Evolutionary conservation across 192 early-diverging fungal species (phyloP).

Genomic region (Linnemannia schmuckeri): DNA sequence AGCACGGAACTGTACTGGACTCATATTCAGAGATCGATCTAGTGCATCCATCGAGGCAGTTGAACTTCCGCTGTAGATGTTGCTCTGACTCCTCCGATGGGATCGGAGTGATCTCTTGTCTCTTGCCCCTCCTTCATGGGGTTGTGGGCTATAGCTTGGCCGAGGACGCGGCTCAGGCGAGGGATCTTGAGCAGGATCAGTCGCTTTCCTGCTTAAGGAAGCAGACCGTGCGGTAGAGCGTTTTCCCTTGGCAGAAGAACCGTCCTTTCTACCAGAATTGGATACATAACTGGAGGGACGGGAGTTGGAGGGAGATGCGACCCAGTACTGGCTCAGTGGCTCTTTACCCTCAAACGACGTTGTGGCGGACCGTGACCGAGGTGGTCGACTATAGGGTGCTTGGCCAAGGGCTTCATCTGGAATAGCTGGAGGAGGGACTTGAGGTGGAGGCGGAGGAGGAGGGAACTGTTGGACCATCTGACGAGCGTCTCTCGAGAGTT

Average conservation of each 20-base stretch:
- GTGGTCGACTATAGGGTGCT: neutral
- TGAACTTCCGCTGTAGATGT: neutral
- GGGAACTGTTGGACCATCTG: slow-evolving; percentile 16
- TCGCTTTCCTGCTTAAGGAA: neutral
- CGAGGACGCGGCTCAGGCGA: neutral
- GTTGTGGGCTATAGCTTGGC: neutral
- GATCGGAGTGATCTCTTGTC: neutral
- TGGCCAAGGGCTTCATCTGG: neutral
- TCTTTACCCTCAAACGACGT: slow-evolving; percentile 7
- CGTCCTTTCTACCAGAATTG: neutral
- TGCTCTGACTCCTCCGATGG: slow-evolving; percentile 3
- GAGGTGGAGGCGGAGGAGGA: slow-evolving; percentile 43
- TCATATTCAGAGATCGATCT: neutral
- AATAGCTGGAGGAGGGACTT: slow-evolving; percentile 43
- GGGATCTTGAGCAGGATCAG: neutral
- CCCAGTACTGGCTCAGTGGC: neutral
- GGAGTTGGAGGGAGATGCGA: neutral
- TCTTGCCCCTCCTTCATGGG: neutral
- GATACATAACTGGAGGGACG: neutral
- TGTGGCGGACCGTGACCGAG: slow-evolving; percentile 8
- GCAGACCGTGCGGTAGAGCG: neutral
- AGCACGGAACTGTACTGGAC: slow-evolving; percentile 1
- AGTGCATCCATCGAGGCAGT: neutral
- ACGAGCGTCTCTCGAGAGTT: slow-evolving; percentile 17
- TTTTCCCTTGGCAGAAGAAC: neutral